Evolutionary conservation across 768 basidiomycete genomes (phyloP).

Genomic region (Rhodotorula paludigena): DNA sequence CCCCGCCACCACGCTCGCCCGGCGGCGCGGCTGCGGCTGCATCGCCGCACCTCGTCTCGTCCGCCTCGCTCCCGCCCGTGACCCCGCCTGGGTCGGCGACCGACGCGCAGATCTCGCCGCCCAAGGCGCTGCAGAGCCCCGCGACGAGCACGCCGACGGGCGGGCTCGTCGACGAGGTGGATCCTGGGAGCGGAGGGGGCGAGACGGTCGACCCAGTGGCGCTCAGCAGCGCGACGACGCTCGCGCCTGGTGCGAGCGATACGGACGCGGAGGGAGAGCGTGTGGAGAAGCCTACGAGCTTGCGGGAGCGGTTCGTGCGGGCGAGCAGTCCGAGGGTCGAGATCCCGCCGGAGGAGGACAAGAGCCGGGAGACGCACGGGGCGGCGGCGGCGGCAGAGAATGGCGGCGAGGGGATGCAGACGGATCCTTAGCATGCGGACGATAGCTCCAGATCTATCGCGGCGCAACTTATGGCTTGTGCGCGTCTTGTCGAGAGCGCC

Average conservation of each 20-base stretch:
- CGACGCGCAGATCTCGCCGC: neutral
- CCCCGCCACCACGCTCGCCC: too few species aligned
- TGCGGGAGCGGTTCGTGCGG: constrained; percentile 33
- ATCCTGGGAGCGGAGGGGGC: constrained; percentile 19
- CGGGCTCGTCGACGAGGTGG: constrained; percentile 41
- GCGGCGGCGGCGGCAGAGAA: neutral
- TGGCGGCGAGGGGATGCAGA: neutral
- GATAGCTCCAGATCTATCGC: too few species aligned
- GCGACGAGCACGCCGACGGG: constrained; percentile 39
- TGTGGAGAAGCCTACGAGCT: constrained; percentile 55
- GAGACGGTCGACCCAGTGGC: constrained; percentile 30
- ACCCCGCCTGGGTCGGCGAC: neutral
- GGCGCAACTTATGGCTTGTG: neutral
- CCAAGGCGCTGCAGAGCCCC: neutral
- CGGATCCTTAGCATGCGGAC: neutral
- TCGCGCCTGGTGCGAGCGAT: constrained; percentile 68
- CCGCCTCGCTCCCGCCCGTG: constrained; percentile 6
- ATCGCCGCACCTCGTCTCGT: constrained; percentile 4
- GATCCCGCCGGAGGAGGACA: neutral
- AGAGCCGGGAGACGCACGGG: neutral
- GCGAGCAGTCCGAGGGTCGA: constrained; percentile 32
- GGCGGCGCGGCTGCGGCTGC: too few species aligned
- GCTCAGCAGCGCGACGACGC: constrained; percentile 12
- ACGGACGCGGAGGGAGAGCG: constrained; percentile 56
- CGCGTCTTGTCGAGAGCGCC: neutral